Conservation (phyloP, 2,329 filamentous ascomycete species). For the Aspergillus quadrilineatus region DNA sequence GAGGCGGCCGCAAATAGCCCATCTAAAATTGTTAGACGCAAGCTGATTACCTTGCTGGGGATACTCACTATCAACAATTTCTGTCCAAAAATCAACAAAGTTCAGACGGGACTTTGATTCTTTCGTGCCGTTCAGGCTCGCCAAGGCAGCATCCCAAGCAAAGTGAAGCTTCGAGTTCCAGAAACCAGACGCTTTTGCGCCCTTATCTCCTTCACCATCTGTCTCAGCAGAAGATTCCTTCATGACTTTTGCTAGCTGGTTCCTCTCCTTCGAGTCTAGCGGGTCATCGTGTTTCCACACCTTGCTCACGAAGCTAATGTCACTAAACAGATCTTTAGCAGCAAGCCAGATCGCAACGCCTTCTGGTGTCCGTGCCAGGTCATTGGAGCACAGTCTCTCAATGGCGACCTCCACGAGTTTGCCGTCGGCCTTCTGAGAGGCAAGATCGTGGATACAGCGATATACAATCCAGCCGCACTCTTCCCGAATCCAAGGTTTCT, state of each 20-base stretch:
- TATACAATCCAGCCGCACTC: conserved; percentile 83
- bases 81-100: conserved; percentile 80
- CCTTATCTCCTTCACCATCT: conserved; percentile 30
- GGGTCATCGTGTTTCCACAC: conserved; percentile 75
- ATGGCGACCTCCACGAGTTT: conserved; percentile 63
- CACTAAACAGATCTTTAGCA: conserved; percentile 63
- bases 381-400: conserved; percentile 60
- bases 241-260: conserved; percentile 70
- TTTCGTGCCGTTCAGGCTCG: conserved; percentile 36
- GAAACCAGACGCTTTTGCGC: conserved; percentile 57
- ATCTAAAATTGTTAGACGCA: conserved; percentile 51
- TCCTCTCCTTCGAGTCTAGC: conserved; percentile 65
- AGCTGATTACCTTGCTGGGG: background rate
- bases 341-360: conserved; percentile 86
- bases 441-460: conserved; percentile 63
- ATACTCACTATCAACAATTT: conserved; percentile 78
- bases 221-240: conserved; percentile 58
- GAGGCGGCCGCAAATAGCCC: conserved; percentile 78
- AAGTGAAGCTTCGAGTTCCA: conserved; percentile 83
- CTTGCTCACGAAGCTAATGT: conserved; percentile 63
- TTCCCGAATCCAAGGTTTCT: conserved; percentile 85
- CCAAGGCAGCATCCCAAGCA: conserved; percentile 79
- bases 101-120: conserved; percentile 34
- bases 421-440: conserved; percentile 34
- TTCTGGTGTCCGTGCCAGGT: conserved; percentile 77